Base-by-base conservation (phyloP, 2,329 filamentous ascomycete genomes). In the Elsinoe fawcettii region DNA sequence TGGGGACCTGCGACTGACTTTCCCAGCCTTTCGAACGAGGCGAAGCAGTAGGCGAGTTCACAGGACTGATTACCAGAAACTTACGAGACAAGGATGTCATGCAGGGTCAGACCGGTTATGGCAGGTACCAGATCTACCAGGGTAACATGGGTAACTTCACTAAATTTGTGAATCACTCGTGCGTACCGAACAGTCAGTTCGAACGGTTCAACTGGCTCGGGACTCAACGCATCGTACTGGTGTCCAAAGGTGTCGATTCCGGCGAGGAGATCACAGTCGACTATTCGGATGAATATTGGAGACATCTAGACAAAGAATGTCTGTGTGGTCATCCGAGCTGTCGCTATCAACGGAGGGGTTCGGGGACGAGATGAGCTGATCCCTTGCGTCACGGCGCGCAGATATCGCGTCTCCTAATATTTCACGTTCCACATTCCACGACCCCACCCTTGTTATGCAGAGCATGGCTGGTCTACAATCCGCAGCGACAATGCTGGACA, bases 131-230 rank as follows among this genome's bases (percentile, higher is more conserved):
- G 63, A 82, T 83, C 56, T 83, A 75, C 72, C 80, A 83, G 63
- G 80, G 79, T 0, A 67, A 68, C 56, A 73, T 76, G 65, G 78
- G 80, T 2, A 83, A 83, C 63, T 81, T 78, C 61, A 82, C 80
- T 1, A 71, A 79, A 0, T 83, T 83, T 62, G 75, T 82, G 39
- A 83, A 82, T 64, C 76, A 83, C 63, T 81, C 78, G 44, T 83
- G 80, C 65, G 74, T 76, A 14, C 75, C 80, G 1, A 83, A 83
- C 60, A 75, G 76, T 55, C 79, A 81, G 63, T 81, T 80, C 46
- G 75, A 81, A 61, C 73, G 74, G 8, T 82, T 83, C 63, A 72
- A 73, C n/a, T 82, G 80, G 80, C 63, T 79, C 16, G 77, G 80
- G 20, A 75, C 73, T 3, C 78, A 83, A 66, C 70, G 78, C 11